Evolutionary conservation across 225 moss, liverwort and hornwort genomes (phyloP), one percentile per base, ranked within the genome.

Genomic region (Neckera pumila): DNA sequence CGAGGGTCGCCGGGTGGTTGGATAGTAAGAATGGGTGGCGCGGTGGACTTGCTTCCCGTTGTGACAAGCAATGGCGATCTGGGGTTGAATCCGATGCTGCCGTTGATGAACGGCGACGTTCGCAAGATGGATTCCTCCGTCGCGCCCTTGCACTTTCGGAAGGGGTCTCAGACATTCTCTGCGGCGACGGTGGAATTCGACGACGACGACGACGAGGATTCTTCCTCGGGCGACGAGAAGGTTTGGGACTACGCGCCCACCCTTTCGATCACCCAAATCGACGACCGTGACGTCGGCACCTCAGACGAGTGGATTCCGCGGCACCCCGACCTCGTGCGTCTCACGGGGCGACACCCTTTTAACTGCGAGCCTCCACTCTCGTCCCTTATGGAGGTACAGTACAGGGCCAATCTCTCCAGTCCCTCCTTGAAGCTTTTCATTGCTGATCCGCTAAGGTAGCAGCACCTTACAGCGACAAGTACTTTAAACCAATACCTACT

Each of bases 321-420:
- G 22, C 95, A 99, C 79, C 98, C 97, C 26, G 95, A 95, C 73
- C 91, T 99, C 60, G 95, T 99, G 61, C 96, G 98, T 18, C 91
- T 99, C 88, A 99, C 98, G 1, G 98, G 98, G 10, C 97, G 98
- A 62, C 98, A 99, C 85, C 98, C 98, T 17, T 99, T 99, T 87
- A 99, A 99, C 76, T 93, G 93, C 82, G 98, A 99, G 85, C 91
- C 97, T 19, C 98, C 97, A 3, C 94, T 99, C 34, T 75, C 90
- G 9, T 26, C 73, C 78, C 83, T 99, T 58, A 95, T 99, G 96
- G 89, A 93, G 92, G 94, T 94, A 89, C 64, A 85, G 85, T 61
- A 33, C 28, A 31, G 84, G 49, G 27, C 65, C 56, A 65, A 69
- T 54, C 47, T 17, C 53, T 36, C 25, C 53, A n/a, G 34, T 47